These are phyloP conservation scores for Clathrospora elynae DNA, from an alignment of 2,329 filamentous ascomycete species.

Conservation along the genomic window DNA sequence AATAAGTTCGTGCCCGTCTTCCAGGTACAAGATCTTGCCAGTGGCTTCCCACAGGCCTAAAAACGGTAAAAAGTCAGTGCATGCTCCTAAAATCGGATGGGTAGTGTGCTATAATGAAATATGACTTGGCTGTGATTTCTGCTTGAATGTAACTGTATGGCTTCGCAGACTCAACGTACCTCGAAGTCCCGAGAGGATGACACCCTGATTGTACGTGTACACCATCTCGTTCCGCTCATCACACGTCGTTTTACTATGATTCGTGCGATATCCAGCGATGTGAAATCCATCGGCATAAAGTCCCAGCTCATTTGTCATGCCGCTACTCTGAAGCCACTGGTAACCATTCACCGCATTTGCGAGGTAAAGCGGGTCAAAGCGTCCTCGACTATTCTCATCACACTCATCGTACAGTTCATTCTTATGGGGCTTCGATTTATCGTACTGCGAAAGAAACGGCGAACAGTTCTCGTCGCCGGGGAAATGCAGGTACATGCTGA, in stretches of 20 bases:
- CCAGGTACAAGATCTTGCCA: constrained; percentile 70
- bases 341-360: constrained; percentile 78
- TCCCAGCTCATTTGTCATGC: constrained; percentile 78
- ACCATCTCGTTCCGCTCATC: constrained; percentile 85
- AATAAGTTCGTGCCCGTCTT: constrained; percentile 80
- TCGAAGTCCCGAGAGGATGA: constrained; percentile 79
- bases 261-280: constrained; percentile 65
- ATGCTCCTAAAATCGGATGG: no score
- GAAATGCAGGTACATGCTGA: constrained; percentile 88
- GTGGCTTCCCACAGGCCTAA: constrained; percentile 82
- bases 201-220: constrained; percentile 95
- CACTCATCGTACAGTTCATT: constrained; percentile 16
- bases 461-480: constrained; percentile 77
- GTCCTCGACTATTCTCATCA: constrained; percentile 8
- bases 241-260: constrained; percentile 70
- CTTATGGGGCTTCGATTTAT: constrained; percentile 14
- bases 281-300: constrained; percentile 90
- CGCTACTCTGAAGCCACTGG: constrained; percentile 75
- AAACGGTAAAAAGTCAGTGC: no score
- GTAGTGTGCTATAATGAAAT: no score
- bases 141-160: no score
- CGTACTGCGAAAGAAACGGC: constrained; percentile 61
- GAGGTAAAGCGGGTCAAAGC: constrained; percentile 68
- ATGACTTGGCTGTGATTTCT: no score
- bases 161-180: no score